phyloP scores from a whole-genome alignment of 768 basidiomycete genomes.

The Fomitopsis pulvina region DNA sequence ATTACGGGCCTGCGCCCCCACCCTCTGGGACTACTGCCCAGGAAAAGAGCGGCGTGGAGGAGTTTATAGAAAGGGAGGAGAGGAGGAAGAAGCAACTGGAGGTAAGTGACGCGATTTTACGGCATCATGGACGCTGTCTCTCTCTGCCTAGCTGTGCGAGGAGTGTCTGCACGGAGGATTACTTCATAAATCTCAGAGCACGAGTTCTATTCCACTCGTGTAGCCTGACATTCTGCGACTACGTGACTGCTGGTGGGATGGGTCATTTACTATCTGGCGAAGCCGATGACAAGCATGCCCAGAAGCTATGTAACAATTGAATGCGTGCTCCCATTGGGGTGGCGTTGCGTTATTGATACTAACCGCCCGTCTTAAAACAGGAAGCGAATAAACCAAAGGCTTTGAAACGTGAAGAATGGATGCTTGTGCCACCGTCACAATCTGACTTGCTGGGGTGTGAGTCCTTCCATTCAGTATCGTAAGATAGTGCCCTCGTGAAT shows the following conservation, averaged over 20 bases:
- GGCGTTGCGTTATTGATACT: too few species aligned
- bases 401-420: constrained; percentile 90
- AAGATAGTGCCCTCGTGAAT: background rate
- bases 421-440: constrained; percentile 87
- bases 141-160: background rate
- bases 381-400: constrained; percentile 76
- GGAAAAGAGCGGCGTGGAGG: constrained; percentile 61
- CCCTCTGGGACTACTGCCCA: constrained; percentile 36
- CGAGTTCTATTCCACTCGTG: too few species aligned
- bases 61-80: constrained; percentile 85
- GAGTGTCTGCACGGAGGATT: background rate
- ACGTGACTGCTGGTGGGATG: too few species aligned
- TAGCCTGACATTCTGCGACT: too few species aligned
- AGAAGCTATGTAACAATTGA: too few species aligned
- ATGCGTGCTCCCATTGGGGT: too few species aligned
- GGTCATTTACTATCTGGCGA: too few species aligned
- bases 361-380: constrained; percentile 23
- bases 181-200: background rate
- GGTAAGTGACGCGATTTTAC: constrained; percentile 26
- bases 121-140: background rate
- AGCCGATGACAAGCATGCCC: too few species aligned
- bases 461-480: too few species aligned
- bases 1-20: constrained; percentile 79
- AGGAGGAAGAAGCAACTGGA: constrained; percentile 64
- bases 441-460: constrained; percentile 73